phyloP scores from a whole-genome alignment of 1,139 yeast species.

The Ogataea hybrid region DNA sequence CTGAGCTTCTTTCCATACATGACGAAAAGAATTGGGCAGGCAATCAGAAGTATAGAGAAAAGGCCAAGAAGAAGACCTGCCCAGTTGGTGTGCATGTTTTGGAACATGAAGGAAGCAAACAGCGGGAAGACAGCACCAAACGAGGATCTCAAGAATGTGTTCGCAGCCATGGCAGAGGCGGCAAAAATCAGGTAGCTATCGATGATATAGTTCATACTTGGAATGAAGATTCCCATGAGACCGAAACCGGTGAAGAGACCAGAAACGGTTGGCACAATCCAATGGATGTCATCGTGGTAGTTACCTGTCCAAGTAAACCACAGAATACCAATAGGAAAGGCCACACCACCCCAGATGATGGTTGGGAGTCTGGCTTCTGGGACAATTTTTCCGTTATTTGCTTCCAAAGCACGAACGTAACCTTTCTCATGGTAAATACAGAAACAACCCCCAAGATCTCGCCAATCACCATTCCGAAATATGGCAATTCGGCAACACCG shows the following conservation, averaged over 20 bases:
- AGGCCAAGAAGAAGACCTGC: constrained; percentile 78
- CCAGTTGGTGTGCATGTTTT: constrained; percentile 74
- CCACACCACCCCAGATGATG: constrained; percentile 65
- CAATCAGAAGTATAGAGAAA: constrained; percentile 57
- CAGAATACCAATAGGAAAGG: constrained; percentile 73
- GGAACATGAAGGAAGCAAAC: constrained; percentile 73
- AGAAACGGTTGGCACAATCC: constrained; percentile 83
- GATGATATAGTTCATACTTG: constrained; percentile 75
- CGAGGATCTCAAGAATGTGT: constrained; percentile 68
- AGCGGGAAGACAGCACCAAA: constrained; percentile 80
- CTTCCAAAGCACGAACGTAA: constrained; percentile 40
- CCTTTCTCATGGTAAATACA: constrained; percentile 36
- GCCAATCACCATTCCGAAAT: constrained; percentile 61
- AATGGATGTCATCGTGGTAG: constrained; percentile 63
- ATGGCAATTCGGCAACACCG: constrained; percentile 64
- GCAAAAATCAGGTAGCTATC: constrained; percentile 79
- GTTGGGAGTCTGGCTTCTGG: constrained; percentile 82
- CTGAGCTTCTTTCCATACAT: constrained; percentile 64
- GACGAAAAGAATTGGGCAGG: constrained; percentile 75
- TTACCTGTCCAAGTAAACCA: constrained; percentile 89
- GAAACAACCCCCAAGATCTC: constrained; percentile 54
- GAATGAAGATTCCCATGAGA: constrained; percentile 69
- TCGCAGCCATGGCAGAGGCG: constrained; percentile 89
- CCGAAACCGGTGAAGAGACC: constrained; percentile 76
- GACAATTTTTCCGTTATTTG: constrained; percentile 56